Base-by-base conservation (phyloP, 202 grass and related monocot genomes). In the Eragrostis tef region DNA sequence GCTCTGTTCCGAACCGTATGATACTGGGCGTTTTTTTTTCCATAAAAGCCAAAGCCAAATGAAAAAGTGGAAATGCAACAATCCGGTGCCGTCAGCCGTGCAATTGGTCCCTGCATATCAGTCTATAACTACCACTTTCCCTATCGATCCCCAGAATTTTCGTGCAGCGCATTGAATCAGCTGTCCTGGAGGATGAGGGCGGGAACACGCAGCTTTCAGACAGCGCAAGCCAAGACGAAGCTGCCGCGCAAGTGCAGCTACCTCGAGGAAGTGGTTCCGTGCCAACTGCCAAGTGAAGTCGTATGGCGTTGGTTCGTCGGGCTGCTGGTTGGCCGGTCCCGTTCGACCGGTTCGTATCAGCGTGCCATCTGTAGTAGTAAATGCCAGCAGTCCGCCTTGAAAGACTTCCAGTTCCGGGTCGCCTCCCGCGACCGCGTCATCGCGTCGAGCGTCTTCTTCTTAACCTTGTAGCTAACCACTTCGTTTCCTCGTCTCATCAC, bases 361-460 rank as follows among this genome's bases (percentile, higher is more conserved):
- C 29, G 21, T 67, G 36, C 29, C 39, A 11, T 36, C 43, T 0
- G 5, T 20, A 25, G 5, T 20, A 25, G 45, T 45, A 42, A 17
- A 70, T 22, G 65, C 83, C 41, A 0, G n/a, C n/a, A n/a, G n/a
- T 15, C 13, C 27, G 9, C 48, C 25, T 42, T n/a, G 2, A 16
- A 49, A 25, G 85, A 71, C 85, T 64, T 34, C 34, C 34, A 39
- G 34, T 39, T 57, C 7, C 79, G 14, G 11, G 79, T 83, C 73
- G 56, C 77, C 85, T 53, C 53, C 46, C 46, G 73, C 39, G 73
- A 83, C 79, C 78, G 85, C 85, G 77, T 81, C 27, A 25, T 27
- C 48, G 6, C 6, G 3, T 2, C 2, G 34, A 5, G 5, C 34
- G 75, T 64, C 27, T 47, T 66, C 72, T 57, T 53, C 49, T 78